Evolutionary conservation across 176 grass and related monocot species (phyloP), one percentile per base, ranked within the genome.

Genomic region (Carex pumila): DNA sequence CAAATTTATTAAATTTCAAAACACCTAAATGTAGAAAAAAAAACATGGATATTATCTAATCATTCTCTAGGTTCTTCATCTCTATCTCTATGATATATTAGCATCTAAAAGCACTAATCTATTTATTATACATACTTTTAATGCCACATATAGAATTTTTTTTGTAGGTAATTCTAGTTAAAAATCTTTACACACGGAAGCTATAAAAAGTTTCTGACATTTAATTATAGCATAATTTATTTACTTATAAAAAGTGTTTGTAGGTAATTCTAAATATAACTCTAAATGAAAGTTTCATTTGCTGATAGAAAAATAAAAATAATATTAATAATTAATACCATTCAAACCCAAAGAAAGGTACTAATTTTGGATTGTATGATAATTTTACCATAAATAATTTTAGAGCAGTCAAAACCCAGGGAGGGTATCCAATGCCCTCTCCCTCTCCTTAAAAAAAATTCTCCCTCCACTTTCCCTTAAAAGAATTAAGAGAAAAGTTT

Each of bases 211-310:
- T 10, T 62, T 45, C 39, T 71, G 18, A 22, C 8, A 71, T 7
- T 41, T 10, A 71, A 71, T 45, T 71, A 71, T n/a, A 18, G 2
- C 66, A 41, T 45, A 18, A 71, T 13, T 66, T 66, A 53, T 32
- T 78, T 78, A 82, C 34, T 66, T 82, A 65, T 62, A 65, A 64
- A 19, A 64, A 82, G 1, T 11, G 11, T 50, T 11, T 12, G 3
- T 15, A 81, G 6, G 6, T 66, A 25, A 82, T 82, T 65, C 62
- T 63, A 82, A 65, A 82, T 45, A 82, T 39, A 45, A 43, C 34
- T 14, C 9, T 7, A 45, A 45, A 45, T 45, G 43, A 65, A 41
- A 61, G 18, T 82, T 82, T 45, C 61, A 22, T 82, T 65, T n/a
- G 36, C 29, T 66, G 58, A 82, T 13, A 80, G 8, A 15, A 80